A percentile compares a stretch with the other conserved stretches of the same genome.
Conservation (phyloP, 108 stramenopile species). For the Cyclotella sp. region DNA sequence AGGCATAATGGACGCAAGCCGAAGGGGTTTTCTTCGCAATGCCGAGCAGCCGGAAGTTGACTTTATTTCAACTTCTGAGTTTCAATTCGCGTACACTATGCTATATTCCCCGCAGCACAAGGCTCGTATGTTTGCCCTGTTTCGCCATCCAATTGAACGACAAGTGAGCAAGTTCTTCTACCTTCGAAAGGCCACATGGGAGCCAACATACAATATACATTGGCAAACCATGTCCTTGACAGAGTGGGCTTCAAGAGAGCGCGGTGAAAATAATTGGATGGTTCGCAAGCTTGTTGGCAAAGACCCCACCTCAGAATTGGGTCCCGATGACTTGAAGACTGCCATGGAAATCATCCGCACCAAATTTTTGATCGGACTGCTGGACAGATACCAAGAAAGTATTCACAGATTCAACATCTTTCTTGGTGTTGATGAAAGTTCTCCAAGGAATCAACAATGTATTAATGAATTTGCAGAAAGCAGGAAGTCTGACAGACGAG, state of each 20-base stretch:
- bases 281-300: conserved; percentile 46
- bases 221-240: conserved; percentile 43
- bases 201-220: conserved; percentile 45
- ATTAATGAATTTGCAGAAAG: conserved; percentile 24
- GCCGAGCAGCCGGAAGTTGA: conserved; percentile 29
- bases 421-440: conserved; percentile 39
- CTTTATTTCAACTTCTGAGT: conserved; percentile 45
- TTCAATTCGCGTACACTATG: conserved; percentile 40
- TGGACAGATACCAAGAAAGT: conserved; percentile 45
- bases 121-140: conserved; percentile 46
- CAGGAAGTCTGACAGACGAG: conserved; percentile 12
- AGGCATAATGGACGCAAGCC: conserved; percentile 49
- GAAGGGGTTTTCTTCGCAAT: conserved; percentile 33
- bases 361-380: conserved; percentile 48
- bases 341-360: conserved; percentile 53
- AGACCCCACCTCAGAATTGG: conserved; percentile 14
- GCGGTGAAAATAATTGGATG: conserved; percentile 55
- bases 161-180: conserved; percentile 58
- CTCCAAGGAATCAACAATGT: conserved; percentile 25
- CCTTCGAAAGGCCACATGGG: conserved; percentile 51
- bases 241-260: conserved; percentile 38
- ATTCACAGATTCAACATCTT: conserved; percentile 50
- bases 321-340: conserved; percentile 38
- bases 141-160: conserved; percentile 55
- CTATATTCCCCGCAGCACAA: conserved; percentile 41